Evolutionary conservation across 768 basidiomycete genomes (phyloP).

Genomic region (Pisolithus tinctorius): DNA sequence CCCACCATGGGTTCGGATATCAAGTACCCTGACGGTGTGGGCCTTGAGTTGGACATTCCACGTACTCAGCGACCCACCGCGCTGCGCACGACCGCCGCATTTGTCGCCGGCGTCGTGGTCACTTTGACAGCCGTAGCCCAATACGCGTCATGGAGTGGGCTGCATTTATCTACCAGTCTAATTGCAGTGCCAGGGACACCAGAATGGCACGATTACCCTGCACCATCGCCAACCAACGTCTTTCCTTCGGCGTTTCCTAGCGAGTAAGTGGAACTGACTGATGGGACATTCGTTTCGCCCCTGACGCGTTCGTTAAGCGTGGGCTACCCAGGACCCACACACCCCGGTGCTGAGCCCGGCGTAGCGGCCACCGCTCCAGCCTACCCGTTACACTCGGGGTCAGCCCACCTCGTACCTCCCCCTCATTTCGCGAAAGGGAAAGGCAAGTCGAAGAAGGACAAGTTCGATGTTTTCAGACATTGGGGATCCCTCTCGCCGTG

Average conservation of each 20-base stretch:
- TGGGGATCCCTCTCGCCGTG: conserved; percentile 80
- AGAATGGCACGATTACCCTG: conserved; percentile 59
- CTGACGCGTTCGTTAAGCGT: conserved; percentile 15
- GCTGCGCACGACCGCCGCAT: conserved; percentile 4
- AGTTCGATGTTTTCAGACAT: conserved; percentile 58
- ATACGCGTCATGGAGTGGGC: neutral
- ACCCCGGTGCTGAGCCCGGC: conserved; percentile 14
- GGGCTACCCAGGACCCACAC: conserved; percentile 25
- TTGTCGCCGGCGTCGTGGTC: conserved; percentile 8
- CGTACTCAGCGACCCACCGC: neutral
- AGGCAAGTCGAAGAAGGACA: conserved; percentile 17
- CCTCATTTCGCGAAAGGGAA: conserved; percentile 11
- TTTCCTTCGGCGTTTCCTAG: conserved; percentile 66
- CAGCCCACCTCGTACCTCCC: conserved; percentile 44
- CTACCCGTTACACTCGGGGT: conserved; percentile 65
- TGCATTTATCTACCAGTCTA: conserved; percentile 12
- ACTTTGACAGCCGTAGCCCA: conserved; percentile 6
- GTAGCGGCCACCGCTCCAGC: conserved; percentile 58
- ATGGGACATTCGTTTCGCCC: neutral
- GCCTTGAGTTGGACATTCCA: neutral
- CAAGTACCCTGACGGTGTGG: neutral
- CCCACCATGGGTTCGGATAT: neutral
- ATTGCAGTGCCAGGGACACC: conserved; percentile 74
- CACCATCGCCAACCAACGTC: conserved; percentile 59
- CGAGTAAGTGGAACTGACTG: conserved; percentile 12